A percentile compares a stretch with the other conserved stretches of the same genome.
These are phyloP conservation scores for Beauveria rudraprayagi DNA, from an alignment of 2,329 filamentous ascomycete species.

Conservation along the genomic window DNA sequence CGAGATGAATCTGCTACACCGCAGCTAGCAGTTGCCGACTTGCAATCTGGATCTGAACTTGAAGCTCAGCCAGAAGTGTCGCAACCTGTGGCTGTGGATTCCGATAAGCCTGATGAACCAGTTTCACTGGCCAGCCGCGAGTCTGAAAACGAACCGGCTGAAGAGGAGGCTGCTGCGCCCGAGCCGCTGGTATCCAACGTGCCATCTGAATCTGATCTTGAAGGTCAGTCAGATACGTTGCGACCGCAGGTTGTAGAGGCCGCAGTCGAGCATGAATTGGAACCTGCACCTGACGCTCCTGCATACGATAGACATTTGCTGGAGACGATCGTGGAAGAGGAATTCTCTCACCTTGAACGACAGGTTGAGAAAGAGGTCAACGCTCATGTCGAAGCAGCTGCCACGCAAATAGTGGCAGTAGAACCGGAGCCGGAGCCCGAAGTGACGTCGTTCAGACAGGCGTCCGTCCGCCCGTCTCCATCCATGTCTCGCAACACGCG, in stretches of 20 bases:
- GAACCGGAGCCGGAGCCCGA: neutral
- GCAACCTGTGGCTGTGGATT: neutral
- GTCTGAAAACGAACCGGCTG: neutral
- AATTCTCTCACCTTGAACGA: neutral
- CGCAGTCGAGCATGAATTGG: neutral
- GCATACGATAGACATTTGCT: neutral
- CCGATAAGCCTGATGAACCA: neutral
- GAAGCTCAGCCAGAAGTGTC: neutral
- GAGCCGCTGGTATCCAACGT: neutral
- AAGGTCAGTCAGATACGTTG: neutral
- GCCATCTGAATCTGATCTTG: neutral
- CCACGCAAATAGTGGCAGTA: neutral
- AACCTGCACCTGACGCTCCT: neutral
- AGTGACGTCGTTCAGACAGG: conserved; percentile 15
- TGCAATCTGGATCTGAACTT: neutral
- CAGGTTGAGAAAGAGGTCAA: neutral
- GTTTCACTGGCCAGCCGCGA: neutral
- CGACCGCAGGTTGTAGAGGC: neutral
- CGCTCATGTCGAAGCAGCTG: neutral
- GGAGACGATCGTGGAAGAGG: neutral
- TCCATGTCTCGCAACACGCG: neutral
- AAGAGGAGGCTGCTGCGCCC: neutral
- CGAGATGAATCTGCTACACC: neutral
- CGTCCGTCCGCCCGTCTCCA: conserved; percentile 15
- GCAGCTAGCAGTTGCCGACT: neutral